Evolutionary conservation across 257 asterid genomes (phyloP).

Genomic region (Solanum bulbocastanum): DNA sequence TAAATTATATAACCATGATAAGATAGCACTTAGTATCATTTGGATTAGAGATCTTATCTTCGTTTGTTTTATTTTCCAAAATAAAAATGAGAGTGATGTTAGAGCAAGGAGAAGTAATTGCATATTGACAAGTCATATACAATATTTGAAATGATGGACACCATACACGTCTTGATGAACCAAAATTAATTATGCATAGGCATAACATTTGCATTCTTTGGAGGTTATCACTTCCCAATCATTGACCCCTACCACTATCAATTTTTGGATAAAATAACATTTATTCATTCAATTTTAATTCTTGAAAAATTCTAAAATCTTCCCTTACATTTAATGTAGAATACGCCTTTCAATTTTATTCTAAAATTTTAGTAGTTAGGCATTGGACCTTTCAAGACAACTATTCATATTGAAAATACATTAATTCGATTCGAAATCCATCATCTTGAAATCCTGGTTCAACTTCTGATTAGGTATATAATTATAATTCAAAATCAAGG

Average conservation of each 20-base stretch:
- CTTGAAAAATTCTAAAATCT: not conserved
- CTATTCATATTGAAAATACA: not conserved
- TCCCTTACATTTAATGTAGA: not conserved
- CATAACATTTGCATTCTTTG: constrained; percentile 8
- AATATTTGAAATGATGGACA: not conserved
- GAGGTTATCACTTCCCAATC: constrained; percentile 30
- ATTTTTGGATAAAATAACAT: not conserved
- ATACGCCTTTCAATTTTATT: too few species aligned
- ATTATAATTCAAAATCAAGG: not conserved
- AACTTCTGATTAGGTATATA: not conserved
- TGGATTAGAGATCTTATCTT: not conserved
- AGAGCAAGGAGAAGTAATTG: not conserved
- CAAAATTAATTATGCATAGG: not conserved
- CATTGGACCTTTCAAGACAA: not conserved
- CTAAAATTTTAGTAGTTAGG: not conserved
- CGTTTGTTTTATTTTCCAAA: not conserved
- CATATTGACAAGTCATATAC: not conserved
- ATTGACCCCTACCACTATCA: constrained; percentile 16
- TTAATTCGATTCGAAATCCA: not conserved
- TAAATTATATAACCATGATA: not conserved
- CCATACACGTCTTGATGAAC: not conserved
- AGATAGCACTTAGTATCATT: not conserved
- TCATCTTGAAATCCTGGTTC: not conserved
- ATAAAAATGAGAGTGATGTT: not conserved
- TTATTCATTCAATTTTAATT: not conserved